Percentiles rank a stretch among this genome's conserved stretches.
Conservation (phyloP, 257 asterid species). For the Solanum pinnatisectum region DNA sequence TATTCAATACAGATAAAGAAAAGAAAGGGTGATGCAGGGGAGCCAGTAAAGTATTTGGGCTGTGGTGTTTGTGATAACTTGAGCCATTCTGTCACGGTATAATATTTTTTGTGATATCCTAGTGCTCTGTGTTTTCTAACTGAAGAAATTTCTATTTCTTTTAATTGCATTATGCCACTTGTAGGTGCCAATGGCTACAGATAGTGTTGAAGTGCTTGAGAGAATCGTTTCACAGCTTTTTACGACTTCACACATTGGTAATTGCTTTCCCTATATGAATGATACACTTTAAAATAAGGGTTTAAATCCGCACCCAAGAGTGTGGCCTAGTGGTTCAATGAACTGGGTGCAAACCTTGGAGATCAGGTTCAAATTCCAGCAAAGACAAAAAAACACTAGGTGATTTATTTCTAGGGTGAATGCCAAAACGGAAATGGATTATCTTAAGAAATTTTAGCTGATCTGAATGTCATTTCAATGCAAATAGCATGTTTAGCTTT, state of each 20-base stretch:
- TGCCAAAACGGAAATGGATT: neutral
- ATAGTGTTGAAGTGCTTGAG: slow-evolving; percentile 68
- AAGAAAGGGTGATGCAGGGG: slow-evolving; percentile 73
- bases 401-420: neutral
- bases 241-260: slow-evolving; percentile 78
- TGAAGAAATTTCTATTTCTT: neutral
- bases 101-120: slow-evolving; percentile 1
- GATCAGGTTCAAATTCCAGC: neutral
- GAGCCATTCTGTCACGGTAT: slow-evolving; percentile 85
- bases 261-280: neutral
- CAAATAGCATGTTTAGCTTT: neutral
- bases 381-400: neutral
- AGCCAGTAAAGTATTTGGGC: slow-evolving; percentile 92
- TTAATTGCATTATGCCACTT: slow-evolving; percentile 7
- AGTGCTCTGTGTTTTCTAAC: neutral
- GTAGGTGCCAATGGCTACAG: slow-evolving; percentile 81
- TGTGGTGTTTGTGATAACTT: slow-evolving; percentile 86
- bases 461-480: neutral
- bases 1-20: slow-evolving; percentile 59
- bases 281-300: neutral
- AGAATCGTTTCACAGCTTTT: slow-evolving; percentile 75
- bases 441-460: neutral
- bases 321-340: neutral
- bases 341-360: neutral
- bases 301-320: neutral